These are phyloP conservation scores for Lasiodiplodia theobromae DNA, from an alignment of 2,329 filamentous ascomycete species.

Conservation along the genomic window DNA sequence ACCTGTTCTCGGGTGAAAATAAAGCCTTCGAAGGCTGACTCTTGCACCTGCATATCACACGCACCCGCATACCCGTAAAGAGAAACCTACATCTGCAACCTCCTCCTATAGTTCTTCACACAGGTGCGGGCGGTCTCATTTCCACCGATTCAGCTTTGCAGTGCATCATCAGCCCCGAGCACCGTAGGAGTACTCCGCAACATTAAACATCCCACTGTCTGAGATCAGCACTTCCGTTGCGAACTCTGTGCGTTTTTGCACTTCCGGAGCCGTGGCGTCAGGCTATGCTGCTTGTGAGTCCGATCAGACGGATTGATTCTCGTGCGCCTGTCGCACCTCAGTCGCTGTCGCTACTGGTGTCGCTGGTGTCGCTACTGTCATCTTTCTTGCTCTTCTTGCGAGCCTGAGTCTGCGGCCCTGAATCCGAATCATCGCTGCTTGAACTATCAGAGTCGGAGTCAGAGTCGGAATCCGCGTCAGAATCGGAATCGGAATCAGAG, in stretches of 20 bases:
- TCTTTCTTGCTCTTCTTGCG: constrained; percentile 17
- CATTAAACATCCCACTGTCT: background rate
- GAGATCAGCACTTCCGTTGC: background rate
- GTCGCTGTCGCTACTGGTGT: constrained; percentile 31
- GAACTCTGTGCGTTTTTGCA: background rate
- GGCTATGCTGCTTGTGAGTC: background rate
- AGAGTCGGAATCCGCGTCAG: constrained; percentile 28
- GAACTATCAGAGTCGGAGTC: constrained; percentile 9
- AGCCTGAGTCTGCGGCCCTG: background rate
- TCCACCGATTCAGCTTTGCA: background rate
- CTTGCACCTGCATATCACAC: background rate
- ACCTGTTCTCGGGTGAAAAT: constrained; percentile 5
- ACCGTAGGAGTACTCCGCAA: background rate
- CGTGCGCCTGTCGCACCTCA: background rate
- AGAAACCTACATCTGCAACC: constrained; percentile 8
- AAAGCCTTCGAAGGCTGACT: background rate
- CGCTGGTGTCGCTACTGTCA: constrained; percentile 26
- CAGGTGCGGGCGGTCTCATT: background rate
- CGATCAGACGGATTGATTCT: background rate
- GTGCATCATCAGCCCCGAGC: background rate
- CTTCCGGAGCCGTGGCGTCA: background rate
- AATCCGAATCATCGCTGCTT: background rate
- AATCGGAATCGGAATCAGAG: constrained; percentile 21
- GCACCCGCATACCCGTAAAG: background rate
- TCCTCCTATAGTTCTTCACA: background rate